phyloP scores from a whole-genome alignment of 495 filamentous ascomycete genomes.

The Endocarpon pusillum region DNA sequence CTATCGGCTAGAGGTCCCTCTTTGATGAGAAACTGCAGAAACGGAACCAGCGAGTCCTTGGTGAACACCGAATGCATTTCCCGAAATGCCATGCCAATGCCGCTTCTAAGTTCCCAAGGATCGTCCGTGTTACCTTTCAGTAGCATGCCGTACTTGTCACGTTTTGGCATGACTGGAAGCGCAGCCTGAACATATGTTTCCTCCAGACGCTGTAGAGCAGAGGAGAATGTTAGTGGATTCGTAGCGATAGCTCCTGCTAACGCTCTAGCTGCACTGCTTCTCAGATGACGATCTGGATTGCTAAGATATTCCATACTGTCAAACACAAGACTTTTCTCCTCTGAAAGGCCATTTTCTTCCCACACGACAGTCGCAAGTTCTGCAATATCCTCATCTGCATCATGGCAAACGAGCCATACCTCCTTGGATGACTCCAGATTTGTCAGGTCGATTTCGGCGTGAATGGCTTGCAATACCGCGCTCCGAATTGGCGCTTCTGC shows the following conservation, averaged over 20 bases:
- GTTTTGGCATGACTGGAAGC: slow-evolving; percentile 61
- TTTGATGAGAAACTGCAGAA: slow-evolving; percentile 73
- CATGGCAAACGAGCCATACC: slow-evolving; percentile 84
- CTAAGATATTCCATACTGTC: slow-evolving; percentile 64
- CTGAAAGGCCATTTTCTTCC: slow-evolving; percentile 76
- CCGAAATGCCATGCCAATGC: slow-evolving; percentile 72
- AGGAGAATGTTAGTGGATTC: slow-evolving; percentile 35
- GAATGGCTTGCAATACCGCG: slow-evolving; percentile 79
- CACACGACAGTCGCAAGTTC: slow-evolving; percentile 76
- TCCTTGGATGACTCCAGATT: slow-evolving; percentile 73
- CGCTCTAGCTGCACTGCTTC: slow-evolving; percentile 67
- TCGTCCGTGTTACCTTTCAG: slow-evolving; percentile 68
- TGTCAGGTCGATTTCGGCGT: slow-evolving; percentile 77
- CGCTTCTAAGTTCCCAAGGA: slow-evolving; percentile 78
- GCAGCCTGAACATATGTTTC: slow-evolving; percentile 55
- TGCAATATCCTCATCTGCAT: slow-evolving; percentile 73
- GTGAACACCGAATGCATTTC: slow-evolving; percentile 56
- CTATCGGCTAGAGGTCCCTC: slow-evolving; percentile 67
- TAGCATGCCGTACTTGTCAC: slow-evolving; percentile 86
- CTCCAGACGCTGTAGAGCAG: slow-evolving; percentile 44
- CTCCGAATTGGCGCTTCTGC: slow-evolving; percentile 63
- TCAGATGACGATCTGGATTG: slow-evolving; percentile 57
- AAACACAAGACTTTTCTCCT: slow-evolving; percentile 43
- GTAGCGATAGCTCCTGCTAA: slow-evolving; percentile 53
- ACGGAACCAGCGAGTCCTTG: slow-evolving; percentile 48